These are phyloP conservation scores for Aspergillus alliaceus DNA, from an alignment of 2,329 filamentous ascomycete genomes.

Conservation along the genomic window DNA sequence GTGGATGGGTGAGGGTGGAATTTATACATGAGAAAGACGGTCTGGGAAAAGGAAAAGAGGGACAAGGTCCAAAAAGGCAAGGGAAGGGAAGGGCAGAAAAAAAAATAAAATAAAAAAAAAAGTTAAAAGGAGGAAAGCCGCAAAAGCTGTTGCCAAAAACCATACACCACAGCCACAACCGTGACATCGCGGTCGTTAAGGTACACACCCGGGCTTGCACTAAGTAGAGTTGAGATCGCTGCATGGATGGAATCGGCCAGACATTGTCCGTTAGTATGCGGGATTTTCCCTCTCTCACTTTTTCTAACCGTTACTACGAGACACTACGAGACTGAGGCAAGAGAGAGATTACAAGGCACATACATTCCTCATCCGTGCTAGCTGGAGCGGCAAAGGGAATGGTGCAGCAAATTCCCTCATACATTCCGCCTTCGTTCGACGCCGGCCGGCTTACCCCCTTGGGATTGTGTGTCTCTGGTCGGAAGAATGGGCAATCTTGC, in stretches of 20 bases:
- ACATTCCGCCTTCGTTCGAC: conserved; percentile 6
- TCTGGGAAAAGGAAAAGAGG: conserved; percentile 12
- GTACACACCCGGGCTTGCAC: no score
- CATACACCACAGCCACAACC: background rate
- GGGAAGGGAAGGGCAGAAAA: conserved; percentile 9
- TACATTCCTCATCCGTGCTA: conserved; percentile 21
- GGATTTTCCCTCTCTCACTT: background rate
- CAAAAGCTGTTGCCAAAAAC: conserved; percentile 4
- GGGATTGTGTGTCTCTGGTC: no score
- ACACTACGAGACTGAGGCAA: background rate
- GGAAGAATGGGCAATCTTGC: background rate
- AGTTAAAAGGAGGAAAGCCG: background rate
- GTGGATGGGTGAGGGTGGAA: conserved; percentile 8
- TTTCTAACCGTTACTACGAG: background rate
- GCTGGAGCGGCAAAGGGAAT: conserved; percentile 7
- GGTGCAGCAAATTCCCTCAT: conserved; percentile 25
- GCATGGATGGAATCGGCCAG: conserved; percentile 9
- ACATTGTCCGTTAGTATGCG: background rate
- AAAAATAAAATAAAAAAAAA: conserved; percentile 5
- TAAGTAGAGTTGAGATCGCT: conserved; percentile 12
- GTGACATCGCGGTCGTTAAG: background rate
- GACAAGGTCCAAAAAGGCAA: conserved; percentile 6
- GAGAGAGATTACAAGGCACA: background rate
- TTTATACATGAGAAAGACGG: conserved; percentile 18
- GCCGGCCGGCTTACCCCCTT: background rate